These are phyloP conservation scores for Ophiosphaerella korrae DNA, from an alignment of 2,329 filamentous ascomycete species.

Conservation along the genomic window DNA sequence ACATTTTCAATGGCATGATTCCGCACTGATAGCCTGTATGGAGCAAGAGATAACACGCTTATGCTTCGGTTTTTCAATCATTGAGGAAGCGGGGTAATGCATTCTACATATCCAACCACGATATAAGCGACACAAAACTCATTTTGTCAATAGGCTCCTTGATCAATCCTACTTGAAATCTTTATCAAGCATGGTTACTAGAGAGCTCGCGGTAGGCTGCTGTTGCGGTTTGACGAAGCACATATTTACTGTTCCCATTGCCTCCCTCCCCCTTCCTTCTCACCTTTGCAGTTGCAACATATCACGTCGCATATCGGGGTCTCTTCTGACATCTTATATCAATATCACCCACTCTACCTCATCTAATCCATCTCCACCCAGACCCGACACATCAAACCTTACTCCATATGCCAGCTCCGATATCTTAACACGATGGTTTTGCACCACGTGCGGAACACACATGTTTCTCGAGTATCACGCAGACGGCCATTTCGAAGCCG, in stretches of 20 bases:
- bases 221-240: conserved; percentile 52
- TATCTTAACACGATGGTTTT: conserved; percentile 48
- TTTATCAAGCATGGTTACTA: neutral
- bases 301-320: conserved; percentile 55
- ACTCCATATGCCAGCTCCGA: conserved; percentile 47
- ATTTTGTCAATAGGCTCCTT: too few species aligned
- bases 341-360: conserved; percentile 39
- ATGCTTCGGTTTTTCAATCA: too few species aligned
- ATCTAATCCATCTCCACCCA: conserved; percentile 4
- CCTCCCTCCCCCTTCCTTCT: conserved; percentile 51
- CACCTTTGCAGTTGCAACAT: conserved; percentile 57
- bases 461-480: conserved; percentile 50
- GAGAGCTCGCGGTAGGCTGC: conserved; percentile 46
- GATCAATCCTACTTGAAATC: too few species aligned
- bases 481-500: conserved; percentile 42
- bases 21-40: too few species aligned
- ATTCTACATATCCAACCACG: too few species aligned
- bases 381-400: conserved; percentile 31
- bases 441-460: conserved; percentile 50
- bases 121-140: too few species aligned
- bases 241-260: conserved; percentile 36
- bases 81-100: too few species aligned
- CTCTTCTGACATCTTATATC: conserved; percentile 48
- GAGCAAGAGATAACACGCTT: too few species aligned
- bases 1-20: too few species aligned